A percentile compares a stretch with the other conserved stretches of the same genome.
Evolutionary conservation across 352 stramenopile genomes (phyloP).

Genomic region (Plasmopara halstedii): DNA sequence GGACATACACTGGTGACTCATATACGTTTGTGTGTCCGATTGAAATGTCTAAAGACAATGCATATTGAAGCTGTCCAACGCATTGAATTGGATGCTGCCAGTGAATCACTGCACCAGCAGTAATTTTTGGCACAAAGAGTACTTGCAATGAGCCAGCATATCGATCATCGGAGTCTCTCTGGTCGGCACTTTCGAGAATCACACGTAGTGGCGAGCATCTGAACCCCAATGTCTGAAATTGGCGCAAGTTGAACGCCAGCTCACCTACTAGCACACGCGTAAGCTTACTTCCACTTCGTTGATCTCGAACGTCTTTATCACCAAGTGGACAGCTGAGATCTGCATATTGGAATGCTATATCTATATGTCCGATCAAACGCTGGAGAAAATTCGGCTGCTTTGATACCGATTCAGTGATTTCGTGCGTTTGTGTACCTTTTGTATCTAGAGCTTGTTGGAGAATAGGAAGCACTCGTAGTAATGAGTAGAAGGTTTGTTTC

Average conservation of each 20-base stretch:
- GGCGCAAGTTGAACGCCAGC: constrained; percentile 33
- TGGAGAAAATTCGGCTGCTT: constrained; percentile 23
- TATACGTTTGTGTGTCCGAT: constrained; percentile 20
- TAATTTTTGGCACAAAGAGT: constrained; percentile 20
- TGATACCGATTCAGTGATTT: neutral
- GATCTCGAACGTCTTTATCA: constrained; percentile 7
- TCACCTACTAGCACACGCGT: constrained; percentile 28
- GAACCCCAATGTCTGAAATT: constrained; percentile 45
- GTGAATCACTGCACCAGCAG: constrained; percentile 18
- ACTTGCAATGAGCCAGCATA: constrained; percentile 16
- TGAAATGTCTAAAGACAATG: constrained; percentile 43
- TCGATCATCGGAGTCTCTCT: neutral
- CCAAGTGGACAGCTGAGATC: constrained; percentile 30
- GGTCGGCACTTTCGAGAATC: constrained; percentile 18
- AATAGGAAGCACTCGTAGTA: constrained; percentile 13
- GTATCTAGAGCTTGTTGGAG: constrained; percentile 37
- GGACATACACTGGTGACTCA: constrained; percentile 25
- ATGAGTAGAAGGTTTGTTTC: constrained; percentile 3
- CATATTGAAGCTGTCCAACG: constrained; percentile 25
- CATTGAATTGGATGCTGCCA: constrained; percentile 17
- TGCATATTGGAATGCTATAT: constrained; percentile 34
- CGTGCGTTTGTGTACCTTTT: constrained; percentile 8
- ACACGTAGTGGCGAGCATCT: constrained; percentile 19
- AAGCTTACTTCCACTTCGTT: constrained; percentile 16
- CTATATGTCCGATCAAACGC: constrained; percentile 42